Evolutionary conservation across 164 flowering plant genomes (phyloP).

Genomic region (Vitis labrusca): DNA sequence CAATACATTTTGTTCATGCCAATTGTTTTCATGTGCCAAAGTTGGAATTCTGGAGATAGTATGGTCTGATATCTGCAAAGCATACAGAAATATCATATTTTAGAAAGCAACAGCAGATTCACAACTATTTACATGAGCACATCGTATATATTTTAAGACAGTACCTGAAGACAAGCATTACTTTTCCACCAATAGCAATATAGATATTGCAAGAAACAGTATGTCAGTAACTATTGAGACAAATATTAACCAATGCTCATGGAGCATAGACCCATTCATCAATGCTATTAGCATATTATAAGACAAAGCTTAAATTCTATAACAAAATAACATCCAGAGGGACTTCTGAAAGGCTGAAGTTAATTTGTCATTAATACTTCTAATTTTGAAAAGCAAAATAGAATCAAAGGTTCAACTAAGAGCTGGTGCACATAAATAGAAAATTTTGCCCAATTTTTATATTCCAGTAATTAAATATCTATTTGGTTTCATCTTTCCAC

Average conservation of each 20-base stretch:
- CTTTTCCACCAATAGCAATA: not conserved
- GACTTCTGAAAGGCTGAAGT: no score
- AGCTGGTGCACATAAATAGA: no score
- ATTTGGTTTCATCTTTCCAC: no score
- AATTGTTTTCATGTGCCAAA: slow-evolving; percentile 65
- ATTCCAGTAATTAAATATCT: no score
- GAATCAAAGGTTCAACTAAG: no score
- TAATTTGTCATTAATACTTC: no score
- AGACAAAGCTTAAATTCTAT: not conserved
- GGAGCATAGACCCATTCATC: not conserved
- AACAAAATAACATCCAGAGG: no score
- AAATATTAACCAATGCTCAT: not conserved
- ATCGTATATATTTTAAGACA: no score
- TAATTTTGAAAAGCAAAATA: no score
- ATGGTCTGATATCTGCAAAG: slow-evolving; percentile 62
- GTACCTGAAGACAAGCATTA: no score
- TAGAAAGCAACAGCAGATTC: not conserved
- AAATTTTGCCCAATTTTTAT: no score
- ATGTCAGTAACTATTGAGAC: not conserved
- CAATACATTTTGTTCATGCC: slow-evolving; percentile 77
- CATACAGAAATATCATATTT: not conserved
- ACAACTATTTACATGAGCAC: not conserved
- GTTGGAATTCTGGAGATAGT: slow-evolving; percentile 56
- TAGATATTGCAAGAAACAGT: not conserved
- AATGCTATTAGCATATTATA: not conserved